phyloP scores from a whole-genome alignment of 306 rosid genomes.

The Begonia loranthoides region DNA sequence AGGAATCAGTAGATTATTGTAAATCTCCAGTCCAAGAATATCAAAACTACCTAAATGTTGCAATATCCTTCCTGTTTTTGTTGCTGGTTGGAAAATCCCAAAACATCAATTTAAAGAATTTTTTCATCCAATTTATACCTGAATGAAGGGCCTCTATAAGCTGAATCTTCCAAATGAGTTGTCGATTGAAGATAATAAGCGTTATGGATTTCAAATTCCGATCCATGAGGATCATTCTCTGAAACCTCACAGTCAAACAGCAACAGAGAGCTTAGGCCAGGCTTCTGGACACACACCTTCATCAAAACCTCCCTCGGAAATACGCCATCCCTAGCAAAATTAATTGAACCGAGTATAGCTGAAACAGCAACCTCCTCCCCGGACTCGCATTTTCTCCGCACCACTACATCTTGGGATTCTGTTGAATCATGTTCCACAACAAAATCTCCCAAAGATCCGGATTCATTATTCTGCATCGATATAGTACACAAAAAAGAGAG shows the following conservation, averaged over 20 bases:
- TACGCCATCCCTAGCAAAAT: constrained; percentile 8
- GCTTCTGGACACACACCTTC: constrained; percentile 71
- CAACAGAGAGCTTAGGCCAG: constrained; percentile 40
- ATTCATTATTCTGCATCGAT: constrained; percentile 22
- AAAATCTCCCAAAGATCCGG: constrained; percentile 39
- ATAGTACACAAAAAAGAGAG: neutral
- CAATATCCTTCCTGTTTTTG: no score
- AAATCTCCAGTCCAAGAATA: no score
- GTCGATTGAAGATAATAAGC: constrained; percentile 39
- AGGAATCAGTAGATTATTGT: no score
- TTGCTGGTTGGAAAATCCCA: no score
- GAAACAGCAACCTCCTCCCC: constrained; percentile 76
- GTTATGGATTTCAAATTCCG: constrained; percentile 25
- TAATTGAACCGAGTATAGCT: constrained; percentile 40
- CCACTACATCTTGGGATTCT: constrained; percentile 47
- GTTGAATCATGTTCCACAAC: constrained; percentile 42
- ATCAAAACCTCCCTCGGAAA: constrained; percentile 44
- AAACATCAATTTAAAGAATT: no score
- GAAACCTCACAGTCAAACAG: constrained; percentile 54
- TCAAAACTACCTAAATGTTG: no score
- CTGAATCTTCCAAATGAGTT: constrained; percentile 7
- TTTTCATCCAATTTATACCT: constrained; percentile 13
- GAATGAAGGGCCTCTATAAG: constrained; percentile 28
- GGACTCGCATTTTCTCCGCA: constrained; percentile 35
- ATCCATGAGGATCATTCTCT: constrained; percentile 16